These are phyloP conservation scores for Pichia sp. DNA, from an alignment of 1,139 yeast species.

Conservation along the genomic window DNA sequence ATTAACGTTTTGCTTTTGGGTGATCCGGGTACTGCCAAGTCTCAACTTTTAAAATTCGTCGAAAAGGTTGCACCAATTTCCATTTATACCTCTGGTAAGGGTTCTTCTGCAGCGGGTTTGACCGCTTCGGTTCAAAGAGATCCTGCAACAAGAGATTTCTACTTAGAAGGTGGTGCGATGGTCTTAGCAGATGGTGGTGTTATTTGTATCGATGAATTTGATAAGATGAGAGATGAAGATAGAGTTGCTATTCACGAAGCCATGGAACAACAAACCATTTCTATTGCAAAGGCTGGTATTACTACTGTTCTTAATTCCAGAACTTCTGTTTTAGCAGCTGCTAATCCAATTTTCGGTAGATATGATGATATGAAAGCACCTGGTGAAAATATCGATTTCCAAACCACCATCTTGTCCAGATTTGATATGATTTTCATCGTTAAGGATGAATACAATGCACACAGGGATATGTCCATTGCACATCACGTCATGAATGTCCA, in stretches of 20 bases:
- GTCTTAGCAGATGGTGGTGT: slow-evolving; percentile 98
- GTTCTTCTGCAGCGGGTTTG: slow-evolving; percentile 98
- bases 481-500: slow-evolving; percentile 95
- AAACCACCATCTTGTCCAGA: slow-evolving; percentile 95
- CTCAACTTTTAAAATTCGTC: slow-evolving; percentile 90
- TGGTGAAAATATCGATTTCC: slow-evolving; percentile 91
- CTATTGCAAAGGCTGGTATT: slow-evolving; percentile 97
- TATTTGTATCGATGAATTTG: slow-evolving; percentile 98
- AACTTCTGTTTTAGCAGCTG: slow-evolving; percentile 95
- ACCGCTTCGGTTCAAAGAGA: slow-evolving; percentile 99
- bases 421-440: slow-evolving; percentile 88
- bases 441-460: slow-evolving; percentile 81
- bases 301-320: slow-evolving; percentile 96
- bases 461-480: slow-evolving; percentile 83
- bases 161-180: slow-evolving; percentile 97
- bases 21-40: slow-evolving; percentile 99
- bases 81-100: slow-evolving; percentile 97
- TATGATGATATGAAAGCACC: slow-evolving; percentile 91
- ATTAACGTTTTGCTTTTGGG: slow-evolving; percentile 98
- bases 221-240: slow-evolving; percentile 97
- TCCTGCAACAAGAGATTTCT: slow-evolving; percentile 98
- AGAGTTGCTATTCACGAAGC: slow-evolving; percentile 99
- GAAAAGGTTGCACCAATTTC: slow-evolving; percentile 95
- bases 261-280: slow-evolving; percentile 99
- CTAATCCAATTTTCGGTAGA: slow-evolving; percentile 95